Base-by-base conservation (phyloP, 306 rosid species). In the Pyrus pyrifolia region DNA sequence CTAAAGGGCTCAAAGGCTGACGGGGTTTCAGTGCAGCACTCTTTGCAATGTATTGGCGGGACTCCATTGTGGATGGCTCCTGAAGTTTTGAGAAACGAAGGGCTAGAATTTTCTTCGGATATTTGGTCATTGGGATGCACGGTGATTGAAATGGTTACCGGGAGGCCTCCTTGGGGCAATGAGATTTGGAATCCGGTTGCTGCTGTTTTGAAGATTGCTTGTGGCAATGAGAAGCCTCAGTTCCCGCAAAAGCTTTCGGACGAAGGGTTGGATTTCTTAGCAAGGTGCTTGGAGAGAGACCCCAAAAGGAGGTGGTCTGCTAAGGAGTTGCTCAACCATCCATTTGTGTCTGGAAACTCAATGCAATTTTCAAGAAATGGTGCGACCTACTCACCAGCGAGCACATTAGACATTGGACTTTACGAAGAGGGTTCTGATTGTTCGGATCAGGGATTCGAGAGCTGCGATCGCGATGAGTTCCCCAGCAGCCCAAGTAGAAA, bases 1-100 rank as follows among this genome's bases (percentile, higher is more conserved):
- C 71, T 82, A 2, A 73, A 72, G 22, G 85, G 70, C 52, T 38
- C 70, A 19, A 40, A 46, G 13, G 23, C 18, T 15, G 27, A 4
- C 2, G 58, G 35, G 25, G 25, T 11, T 58, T 33, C 59, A n/a
- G 22, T 21, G 67, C 74, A 64, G 68, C n/a, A 6, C 33, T 67
- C 19, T 72, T 46, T 77, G 78, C 31, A 65, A 17, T 66, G 61
- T 45, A 44, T 81, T 63, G 79, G 83, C 30, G 92, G 93, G 19
- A 87, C 91, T 23, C 91, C 93, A 51, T 65, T 90, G 2, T 90
- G 93, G 96, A 90, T 90, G 96, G 91, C 96, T 79, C 93, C 93
- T 53, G 96, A 90, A 82, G 88, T 85, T 11, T 33, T 90, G 80
- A 83, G 84, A 67, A 81, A 85, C 25, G 89, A 83, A 75, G 66